These are phyloP conservation scores for Pyrus hybrid DNA, from an alignment of 331 rosid genomes.

Conservation along the genomic window DNA sequence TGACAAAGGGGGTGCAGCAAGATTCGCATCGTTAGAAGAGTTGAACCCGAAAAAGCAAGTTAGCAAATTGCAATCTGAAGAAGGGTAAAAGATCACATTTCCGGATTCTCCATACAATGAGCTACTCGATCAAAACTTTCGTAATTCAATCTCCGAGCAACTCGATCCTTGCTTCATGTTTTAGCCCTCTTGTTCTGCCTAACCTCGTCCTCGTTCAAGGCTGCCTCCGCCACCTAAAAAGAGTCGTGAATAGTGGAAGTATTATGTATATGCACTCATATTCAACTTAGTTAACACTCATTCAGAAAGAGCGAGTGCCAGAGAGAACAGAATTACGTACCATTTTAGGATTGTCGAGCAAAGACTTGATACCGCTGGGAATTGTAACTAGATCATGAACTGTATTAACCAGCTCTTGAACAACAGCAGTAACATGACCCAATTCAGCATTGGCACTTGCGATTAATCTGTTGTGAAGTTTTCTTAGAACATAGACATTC, in stretches of 20 bases:
- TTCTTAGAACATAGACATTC: conserved; percentile 6
- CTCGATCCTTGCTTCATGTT: neutral
- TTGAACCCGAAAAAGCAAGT: neutral
- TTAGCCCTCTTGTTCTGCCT: conserved; percentile 13
- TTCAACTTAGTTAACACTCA: neutral
- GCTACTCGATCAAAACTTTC: neutral
- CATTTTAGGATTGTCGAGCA: conserved; percentile 9
- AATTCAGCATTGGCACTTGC: neutral
- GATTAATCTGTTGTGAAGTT: neutral
- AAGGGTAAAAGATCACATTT: neutral
- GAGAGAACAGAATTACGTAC: neutral
- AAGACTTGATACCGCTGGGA: neutral
- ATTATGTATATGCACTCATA: neutral
- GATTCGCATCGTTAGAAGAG: neutral
- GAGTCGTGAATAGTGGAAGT: neutral
- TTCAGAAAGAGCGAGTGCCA: neutral
- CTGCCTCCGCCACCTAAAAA: conserved; percentile 6
- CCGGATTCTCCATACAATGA: neutral
- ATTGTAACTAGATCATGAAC: conserved; percentile 8
- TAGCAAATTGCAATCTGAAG: neutral
- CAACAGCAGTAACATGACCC: neutral
- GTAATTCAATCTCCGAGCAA: neutral
- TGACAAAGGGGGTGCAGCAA: neutral
- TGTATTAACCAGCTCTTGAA: conserved; percentile 11
- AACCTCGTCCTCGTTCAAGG: conserved; percentile 9